Evolutionary conservation across 1,284 basidiomycete genomes (phyloP).

Genomic region (Takashimella tepidaria): DNA sequence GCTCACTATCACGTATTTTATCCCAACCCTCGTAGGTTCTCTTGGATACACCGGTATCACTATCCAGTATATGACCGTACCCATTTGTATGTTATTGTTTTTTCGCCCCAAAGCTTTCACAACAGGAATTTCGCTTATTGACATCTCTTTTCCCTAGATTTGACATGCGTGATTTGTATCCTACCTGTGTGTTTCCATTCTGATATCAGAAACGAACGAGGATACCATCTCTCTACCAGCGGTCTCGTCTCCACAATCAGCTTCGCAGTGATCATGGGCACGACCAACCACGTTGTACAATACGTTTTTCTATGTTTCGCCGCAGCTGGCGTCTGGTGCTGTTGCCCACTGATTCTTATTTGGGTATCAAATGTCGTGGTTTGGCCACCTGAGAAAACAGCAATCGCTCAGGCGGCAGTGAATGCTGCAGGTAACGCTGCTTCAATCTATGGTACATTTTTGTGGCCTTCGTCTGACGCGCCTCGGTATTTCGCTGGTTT

Average conservation of each 20-base stretch:
- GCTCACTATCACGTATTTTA: slow-evolving; percentile 45
- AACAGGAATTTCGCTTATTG: no score
- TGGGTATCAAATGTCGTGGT: slow-evolving; percentile 35
- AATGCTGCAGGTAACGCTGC: slow-evolving; percentile 40
- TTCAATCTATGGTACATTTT: slow-evolving; percentile 44
- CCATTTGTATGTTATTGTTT: slow-evolving; percentile 20
- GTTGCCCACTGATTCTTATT: slow-evolving; percentile 41
- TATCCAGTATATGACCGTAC: slow-evolving; percentile 45
- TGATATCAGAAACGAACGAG: slow-evolving; percentile 41
- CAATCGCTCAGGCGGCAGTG: slow-evolving; percentile 31
- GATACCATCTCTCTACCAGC: slow-evolving; percentile 34
- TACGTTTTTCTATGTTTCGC: slow-evolving; percentile 48
- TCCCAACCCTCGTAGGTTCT: slow-evolving; percentile 36
- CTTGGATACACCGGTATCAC: slow-evolving; percentile 36
- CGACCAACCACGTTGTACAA: slow-evolving; percentile 32
- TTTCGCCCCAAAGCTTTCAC: no score
- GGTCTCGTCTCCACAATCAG: slow-evolving; percentile 22
- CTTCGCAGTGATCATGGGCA: slow-evolving; percentile 42
- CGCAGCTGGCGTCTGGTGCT: slow-evolving; percentile 42
- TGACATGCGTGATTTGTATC: slow-evolving; percentile 30
- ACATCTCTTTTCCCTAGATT: neutral
- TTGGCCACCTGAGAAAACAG: slow-evolving; percentile 37
- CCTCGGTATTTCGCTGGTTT: slow-evolving; percentile 38
- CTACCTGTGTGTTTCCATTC: slow-evolving; percentile 39
- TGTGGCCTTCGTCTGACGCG: slow-evolving; percentile 39